phyloP scores from a whole-genome alignment of 2,329 filamentous ascomycete species.

The Monosporascus cannonballus region DNA sequence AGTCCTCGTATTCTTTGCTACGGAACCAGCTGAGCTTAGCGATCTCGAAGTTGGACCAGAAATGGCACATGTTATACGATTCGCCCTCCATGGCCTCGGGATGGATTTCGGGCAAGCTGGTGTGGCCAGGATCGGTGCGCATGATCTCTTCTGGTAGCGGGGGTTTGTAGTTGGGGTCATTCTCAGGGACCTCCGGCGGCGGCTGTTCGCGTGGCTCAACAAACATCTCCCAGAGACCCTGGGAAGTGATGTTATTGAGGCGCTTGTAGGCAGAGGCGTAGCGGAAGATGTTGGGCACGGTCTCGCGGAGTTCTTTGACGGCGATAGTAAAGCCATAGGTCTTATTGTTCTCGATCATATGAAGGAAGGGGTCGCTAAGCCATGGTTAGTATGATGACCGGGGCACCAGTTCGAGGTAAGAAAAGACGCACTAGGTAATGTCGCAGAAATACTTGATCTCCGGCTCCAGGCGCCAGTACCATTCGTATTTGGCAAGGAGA shows the following conservation, averaged over 20 bases:
- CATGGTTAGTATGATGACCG: conserved; percentile 12
- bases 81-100: conserved; percentile 94
- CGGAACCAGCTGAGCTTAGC: conserved; percentile 91
- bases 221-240: conserved; percentile 99
- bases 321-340: conserved; percentile 99
- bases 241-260: conserved; percentile 79
- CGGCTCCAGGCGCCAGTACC: conserved; percentile 99
- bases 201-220: conserved; percentile 66
- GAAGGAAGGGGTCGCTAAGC: conserved; percentile 80
- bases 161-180: conserved; percentile 60
- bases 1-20: conserved; percentile 95
- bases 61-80: conserved; percentile 99
- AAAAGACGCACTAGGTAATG: conserved; percentile 78
- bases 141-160: conserved; percentile 76
- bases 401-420: not conserved
- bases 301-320: conserved; percentile 95
- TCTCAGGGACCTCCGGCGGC: conserved; percentile 48
- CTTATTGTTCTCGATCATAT: conserved; percentile 93
- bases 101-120: conserved; percentile 73
- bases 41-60: conserved; percentile 99
- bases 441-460: conserved; percentile 99
- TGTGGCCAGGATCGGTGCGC: conserved; percentile 64
- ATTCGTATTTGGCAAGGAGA: conserved; percentile 91
- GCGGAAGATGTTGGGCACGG: conserved; percentile 96
- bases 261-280: conserved; percentile 98